Evolutionary conservation across 2,329 filamentous ascomycete species (phyloP).

Genomic region (Talaromyces rugulosus): DNA sequence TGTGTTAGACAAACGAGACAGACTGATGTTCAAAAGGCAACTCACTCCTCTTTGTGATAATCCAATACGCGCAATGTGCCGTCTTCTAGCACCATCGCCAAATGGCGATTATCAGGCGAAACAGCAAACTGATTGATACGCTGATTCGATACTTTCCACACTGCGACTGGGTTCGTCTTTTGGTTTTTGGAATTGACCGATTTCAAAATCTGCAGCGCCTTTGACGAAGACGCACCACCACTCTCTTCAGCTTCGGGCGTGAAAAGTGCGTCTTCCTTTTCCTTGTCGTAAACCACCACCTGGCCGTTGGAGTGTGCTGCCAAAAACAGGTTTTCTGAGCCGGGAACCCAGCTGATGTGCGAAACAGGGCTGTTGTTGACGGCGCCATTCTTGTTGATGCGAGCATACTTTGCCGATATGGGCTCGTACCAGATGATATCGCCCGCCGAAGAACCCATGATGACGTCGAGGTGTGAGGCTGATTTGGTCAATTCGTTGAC

Average conservation of each 20-base stretch:
- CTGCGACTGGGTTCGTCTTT: constrained; percentile 85
- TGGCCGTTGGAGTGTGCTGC: constrained; percentile 89
- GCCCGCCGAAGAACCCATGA: constrained; percentile 93
- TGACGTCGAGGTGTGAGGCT: constrained; percentile 75
- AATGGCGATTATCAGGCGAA: constrained; percentile 79
- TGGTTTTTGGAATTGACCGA: constrained; percentile 93
- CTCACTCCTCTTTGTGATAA: constrained; percentile 80
- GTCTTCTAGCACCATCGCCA: constrained; percentile 89
- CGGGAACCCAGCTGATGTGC: constrained; percentile 88
- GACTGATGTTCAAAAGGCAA: neutral
- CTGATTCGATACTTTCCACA: constrained; percentile 89
- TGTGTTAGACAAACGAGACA: neutral
- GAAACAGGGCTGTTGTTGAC: constrained; percentile 84
- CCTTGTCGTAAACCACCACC: constrained; percentile 92
- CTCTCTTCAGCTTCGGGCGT: constrained; percentile 57
- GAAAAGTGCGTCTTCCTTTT: constrained; percentile 84
- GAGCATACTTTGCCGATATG: constrained; percentile 89
- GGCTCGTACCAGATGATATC: constrained; percentile 99
- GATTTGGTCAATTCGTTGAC: constrained; percentile 81
- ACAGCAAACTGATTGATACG: constrained; percentile 89
- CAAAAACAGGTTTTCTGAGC: constrained; percentile 88
- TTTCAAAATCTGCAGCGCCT: constrained; percentile 68
- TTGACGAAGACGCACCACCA: constrained; percentile 20
- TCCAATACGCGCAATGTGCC: constrained; percentile 86
- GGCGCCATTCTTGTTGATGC: constrained; percentile 92